A percentile compares a stretch with the other conserved stretches of the same genome.
These are phyloP conservation scores for Oenanthe javanica DNA, from an alignment of 140 eudicot species.

Conservation along the genomic window DNA sequence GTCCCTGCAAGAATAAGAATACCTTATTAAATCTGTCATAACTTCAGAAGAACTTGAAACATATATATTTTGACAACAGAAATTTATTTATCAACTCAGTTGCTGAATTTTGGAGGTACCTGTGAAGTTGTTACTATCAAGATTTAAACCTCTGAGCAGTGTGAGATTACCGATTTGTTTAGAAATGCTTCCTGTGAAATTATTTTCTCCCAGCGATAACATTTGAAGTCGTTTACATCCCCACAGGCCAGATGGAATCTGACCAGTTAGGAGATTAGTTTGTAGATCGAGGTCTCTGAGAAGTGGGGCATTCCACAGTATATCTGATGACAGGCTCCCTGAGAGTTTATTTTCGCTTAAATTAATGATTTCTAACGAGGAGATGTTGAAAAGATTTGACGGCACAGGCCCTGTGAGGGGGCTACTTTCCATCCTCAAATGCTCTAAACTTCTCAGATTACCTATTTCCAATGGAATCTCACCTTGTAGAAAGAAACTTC, in stretches of 20 bases:
- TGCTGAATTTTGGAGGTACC: background rate
- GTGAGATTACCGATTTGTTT: slow-evolving; percentile 12
- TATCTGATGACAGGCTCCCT: slow-evolving; percentile 14
- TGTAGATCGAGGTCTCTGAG: slow-evolving; percentile 10
- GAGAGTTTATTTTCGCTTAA: slow-evolving; percentile 18
- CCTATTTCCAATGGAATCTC: slow-evolving; percentile 15
- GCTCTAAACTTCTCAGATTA: slow-evolving; percentile 20
- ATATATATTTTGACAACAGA: background rate
- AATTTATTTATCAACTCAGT: slow-evolving; percentile 3
- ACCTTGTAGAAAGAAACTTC: slow-evolving; percentile 11
- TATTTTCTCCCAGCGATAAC: background rate
- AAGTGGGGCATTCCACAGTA: background rate
- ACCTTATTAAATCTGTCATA: background rate
- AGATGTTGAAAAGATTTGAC: slow-evolving; percentile 29
- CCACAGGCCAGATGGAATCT: slow-evolving; percentile 4
- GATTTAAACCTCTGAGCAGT: background rate
- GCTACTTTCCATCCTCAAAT: slow-evolving; percentile 8
- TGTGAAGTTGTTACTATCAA: slow-evolving; percentile 20
- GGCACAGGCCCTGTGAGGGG: slow-evolving; percentile 19
- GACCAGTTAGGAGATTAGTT: slow-evolving; percentile 19
- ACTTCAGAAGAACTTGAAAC: background rate
- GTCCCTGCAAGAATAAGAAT: slow-evolving; percentile 14
- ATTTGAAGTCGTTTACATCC: slow-evolving; percentile 10
- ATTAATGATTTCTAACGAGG: slow-evolving; percentile 17
- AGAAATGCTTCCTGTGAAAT: slow-evolving; percentile 3